A percentile compares a stretch with the other conserved stretches of the same genome.
Evolutionary conservation across 2,329 filamentous ascomycete species (phyloP).

Genomic region (Ophiocordyceps sinensis): DNA sequence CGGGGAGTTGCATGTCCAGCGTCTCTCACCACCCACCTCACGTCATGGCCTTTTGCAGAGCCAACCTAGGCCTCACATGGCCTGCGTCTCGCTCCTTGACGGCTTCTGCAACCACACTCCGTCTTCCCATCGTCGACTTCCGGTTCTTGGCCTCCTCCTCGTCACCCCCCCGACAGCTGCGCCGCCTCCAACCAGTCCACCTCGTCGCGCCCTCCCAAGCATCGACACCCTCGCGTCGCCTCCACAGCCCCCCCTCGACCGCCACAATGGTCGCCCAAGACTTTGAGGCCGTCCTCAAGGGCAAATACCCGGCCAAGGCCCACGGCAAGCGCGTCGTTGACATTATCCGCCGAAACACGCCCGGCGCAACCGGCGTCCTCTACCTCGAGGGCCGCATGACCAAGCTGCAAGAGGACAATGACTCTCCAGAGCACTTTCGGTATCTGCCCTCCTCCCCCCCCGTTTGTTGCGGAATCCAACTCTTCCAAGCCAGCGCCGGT

Average conservation of each 20-base stretch:
- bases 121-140: too few species aligned
- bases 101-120: too few species aligned
- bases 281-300: conserved; percentile 39
- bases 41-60: too few species aligned
- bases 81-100: too few species aligned
- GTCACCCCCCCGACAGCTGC: too few species aligned
- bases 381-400: conserved; percentile 81
- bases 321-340: conserved; percentile 77
- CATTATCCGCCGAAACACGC: conserved; percentile 54
- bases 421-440: conserved; percentile 69
- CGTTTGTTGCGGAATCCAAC: not conserved
- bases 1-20: too few species aligned
- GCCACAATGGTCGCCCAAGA: conserved; percentile 20
- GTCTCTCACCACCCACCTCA: too few species aligned
- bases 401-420: conserved; percentile 76
- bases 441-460: conserved; percentile 18
- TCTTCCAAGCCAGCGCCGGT: conserved; percentile 60
- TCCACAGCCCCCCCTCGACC: not conserved
- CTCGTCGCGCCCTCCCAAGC: not conserved
- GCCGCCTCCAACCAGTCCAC: not conserved
- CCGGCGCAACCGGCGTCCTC: conserved; percentile 53
- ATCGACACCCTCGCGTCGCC: not conserved
- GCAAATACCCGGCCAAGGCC: conserved; percentile 69
- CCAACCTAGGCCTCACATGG: too few species aligned
- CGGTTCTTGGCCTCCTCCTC: too few species aligned